A percentile compares a stretch with the other conserved stretches of the same genome.
Evolutionary conservation across 371 early-diverging fungal genomes (phyloP).

Genomic region (Circinella minor): DNA sequence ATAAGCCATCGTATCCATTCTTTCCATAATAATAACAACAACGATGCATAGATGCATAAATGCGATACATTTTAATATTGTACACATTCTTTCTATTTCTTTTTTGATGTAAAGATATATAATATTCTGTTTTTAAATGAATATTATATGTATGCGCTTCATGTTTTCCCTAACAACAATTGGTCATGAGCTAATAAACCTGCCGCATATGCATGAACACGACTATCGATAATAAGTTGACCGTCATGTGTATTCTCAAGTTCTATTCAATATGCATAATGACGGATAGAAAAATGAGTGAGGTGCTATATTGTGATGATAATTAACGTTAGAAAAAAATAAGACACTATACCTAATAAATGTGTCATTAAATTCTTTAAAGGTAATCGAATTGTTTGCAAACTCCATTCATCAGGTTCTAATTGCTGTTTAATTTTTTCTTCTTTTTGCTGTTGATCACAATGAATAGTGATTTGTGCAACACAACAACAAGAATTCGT

Average conservation of each 20-base stretch:
- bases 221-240: conserved; percentile 22
- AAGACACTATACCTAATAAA: conserved; percentile 36
- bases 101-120: no score
- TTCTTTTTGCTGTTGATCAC: conserved; percentile 18
- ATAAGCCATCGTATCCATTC: no score
- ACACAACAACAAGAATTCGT: conserved; percentile 58
- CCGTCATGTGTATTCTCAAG: conserved; percentile 7
- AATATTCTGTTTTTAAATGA: background rate
- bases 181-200: conserved; percentile 14
- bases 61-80: no score
- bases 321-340: background rate
- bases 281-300: background rate
- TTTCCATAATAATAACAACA: no score
- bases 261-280: background rate
- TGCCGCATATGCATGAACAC: conserved; percentile 26
- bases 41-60: no score
- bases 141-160: background rate
- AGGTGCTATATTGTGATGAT: background rate
- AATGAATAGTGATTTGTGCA: conserved; percentile 40
- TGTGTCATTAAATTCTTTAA: conserved; percentile 33
- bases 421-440: conserved; percentile 22
- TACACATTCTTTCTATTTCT: no score
- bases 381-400: conserved; percentile 50
- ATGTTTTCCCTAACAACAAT: background rate
- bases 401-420: conserved; percentile 64